Percentiles rank a stretch among this genome's conserved stretches.
Evolutionary conservation across 2,329 filamentous ascomycete genomes (phyloP).

Genomic region (Sclerotinia minor): DNA sequence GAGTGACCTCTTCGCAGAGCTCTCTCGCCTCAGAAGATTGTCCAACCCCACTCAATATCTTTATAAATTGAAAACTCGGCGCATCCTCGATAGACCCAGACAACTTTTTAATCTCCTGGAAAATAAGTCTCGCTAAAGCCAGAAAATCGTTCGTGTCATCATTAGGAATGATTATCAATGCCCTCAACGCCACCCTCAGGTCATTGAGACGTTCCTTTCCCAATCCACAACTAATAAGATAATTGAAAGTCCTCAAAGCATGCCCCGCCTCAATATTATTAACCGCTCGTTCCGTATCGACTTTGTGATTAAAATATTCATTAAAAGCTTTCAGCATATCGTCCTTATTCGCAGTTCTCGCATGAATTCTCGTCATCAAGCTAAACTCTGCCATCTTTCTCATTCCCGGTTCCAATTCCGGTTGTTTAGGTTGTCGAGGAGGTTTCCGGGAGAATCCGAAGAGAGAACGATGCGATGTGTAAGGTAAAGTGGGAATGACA

Average conservation of each 20-base stretch:
- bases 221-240: constrained; percentile 49
- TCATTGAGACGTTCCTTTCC: constrained; percentile 26
- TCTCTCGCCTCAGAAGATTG: constrained; percentile 35
- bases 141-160: constrained; percentile 26
- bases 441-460: constrained; percentile 63
- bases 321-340: constrained; percentile 66
- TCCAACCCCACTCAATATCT: constrained; percentile 33
- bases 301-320: constrained; percentile 61
- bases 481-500: not conserved
- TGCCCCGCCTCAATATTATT: constrained; percentile 68
- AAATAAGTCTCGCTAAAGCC: constrained; percentile 36
- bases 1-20: constrained; percentile 22
- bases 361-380: constrained; percentile 60
- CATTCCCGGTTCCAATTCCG: constrained; percentile 69
- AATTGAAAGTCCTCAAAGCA: constrained; percentile 58
- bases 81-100: constrained; percentile 9
- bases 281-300: constrained; percentile 50
- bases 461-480: constrained; percentile 47
- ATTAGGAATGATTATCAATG: constrained; percentile 32
- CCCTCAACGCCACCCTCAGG: constrained; percentile 29
- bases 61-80: constrained; percentile 14
- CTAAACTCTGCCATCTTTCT: constrained; percentile 69
- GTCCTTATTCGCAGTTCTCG: constrained; percentile 62
- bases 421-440: constrained; percentile 58
- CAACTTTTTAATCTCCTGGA: constrained; percentile 28